Percentiles rank a stretch among this genome's conserved stretches.
Evolutionary conservation across 768 basidiomycete genomes (phyloP).

Genomic region (Tulasnella sp.): DNA sequence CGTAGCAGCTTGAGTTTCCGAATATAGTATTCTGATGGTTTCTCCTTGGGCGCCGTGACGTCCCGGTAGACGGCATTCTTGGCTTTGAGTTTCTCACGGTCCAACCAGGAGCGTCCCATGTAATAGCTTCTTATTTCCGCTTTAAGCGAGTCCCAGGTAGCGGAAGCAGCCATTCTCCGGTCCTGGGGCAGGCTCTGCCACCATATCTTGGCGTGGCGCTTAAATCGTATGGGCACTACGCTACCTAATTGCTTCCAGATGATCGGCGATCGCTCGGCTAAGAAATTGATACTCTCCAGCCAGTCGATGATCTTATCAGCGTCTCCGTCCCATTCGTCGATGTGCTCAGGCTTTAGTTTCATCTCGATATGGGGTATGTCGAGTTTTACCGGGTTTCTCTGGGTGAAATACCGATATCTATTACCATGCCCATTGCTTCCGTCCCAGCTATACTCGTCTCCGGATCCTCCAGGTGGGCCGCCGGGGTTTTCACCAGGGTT

Average conservation of each 20-base stretch:
- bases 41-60: slow-evolving; percentile 19
- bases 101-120: slow-evolving; percentile 26
- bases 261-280: slow-evolving; percentile 17
- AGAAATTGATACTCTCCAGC: slow-evolving; percentile 23
- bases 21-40: slow-evolving; percentile 28
- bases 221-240: slow-evolving; percentile 23
- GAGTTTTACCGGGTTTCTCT: neutral
- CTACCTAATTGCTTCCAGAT: slow-evolving; percentile 24
- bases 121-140: slow-evolving; percentile 23
- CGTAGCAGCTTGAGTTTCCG: slow-evolving; percentile 23
- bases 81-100: slow-evolving; percentile 23
- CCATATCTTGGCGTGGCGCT: slow-evolving; percentile 23
- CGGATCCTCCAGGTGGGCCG: neutral
- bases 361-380: slow-evolving; percentile 24
- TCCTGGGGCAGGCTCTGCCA: slow-evolving; percentile 21
- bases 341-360: slow-evolving; percentile 24
- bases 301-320: slow-evolving; percentile 22
- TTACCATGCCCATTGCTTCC: neutral
- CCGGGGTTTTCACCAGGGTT: too few relatives aligned
- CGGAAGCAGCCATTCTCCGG: slow-evolving; percentile 15
- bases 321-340: slow-evolving; percentile 29
- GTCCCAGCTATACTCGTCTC: neutral
- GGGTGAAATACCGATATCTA: neutral
- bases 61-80: slow-evolving; percentile 24
- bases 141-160: slow-evolving; percentile 25